Percentiles rank a stretch among this genome's conserved stretches.
phyloP scores from a whole-genome alignment of 345 rosid genomes.

The Raphanus sativus region DNA sequence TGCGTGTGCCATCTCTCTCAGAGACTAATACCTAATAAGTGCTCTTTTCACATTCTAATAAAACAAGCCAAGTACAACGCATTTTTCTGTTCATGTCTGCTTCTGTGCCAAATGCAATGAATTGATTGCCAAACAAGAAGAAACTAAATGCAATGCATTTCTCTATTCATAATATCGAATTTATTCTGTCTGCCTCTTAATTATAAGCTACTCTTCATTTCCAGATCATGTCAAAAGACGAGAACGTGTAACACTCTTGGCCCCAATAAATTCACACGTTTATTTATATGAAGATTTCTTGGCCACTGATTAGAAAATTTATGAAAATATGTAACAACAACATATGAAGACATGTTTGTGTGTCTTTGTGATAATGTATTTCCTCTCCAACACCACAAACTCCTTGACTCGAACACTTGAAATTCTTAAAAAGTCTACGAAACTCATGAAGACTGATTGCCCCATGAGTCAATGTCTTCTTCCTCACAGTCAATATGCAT shows the following conservation, averaged over 20 bases:
- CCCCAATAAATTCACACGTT: not conserved
- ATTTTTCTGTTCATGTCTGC: not conserved
- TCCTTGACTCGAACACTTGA: slow-evolving; percentile 54
- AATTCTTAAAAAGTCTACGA: slow-evolving; percentile 66
- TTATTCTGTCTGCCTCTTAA: not conserved
- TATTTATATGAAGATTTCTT: not conserved
- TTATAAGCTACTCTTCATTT: not conserved
- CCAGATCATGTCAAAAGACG: not conserved
- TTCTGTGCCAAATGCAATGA: not conserved
- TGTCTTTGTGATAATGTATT: not conserved
- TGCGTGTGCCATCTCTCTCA: not conserved
- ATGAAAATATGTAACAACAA: slow-evolving; percentile 21
- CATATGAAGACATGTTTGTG: slow-evolving; percentile 1
- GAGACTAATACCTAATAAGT: slow-evolving; percentile 4
- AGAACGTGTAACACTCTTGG: not conserved
- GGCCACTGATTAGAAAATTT: not conserved
- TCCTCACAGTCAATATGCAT: slow-evolving; percentile 91
- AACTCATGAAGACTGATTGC: slow-evolving; percentile 85
- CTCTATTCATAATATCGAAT: not conserved
- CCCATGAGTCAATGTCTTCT: slow-evolving; percentile 92
- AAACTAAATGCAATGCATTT: not conserved
- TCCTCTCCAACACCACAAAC: not conserved
- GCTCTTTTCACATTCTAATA: not conserved
- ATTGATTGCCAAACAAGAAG: not conserved
- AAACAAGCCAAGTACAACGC: slow-evolving; percentile 15